A percentile compares a stretch with the other conserved stretches of the same genome.
Conservation (phyloP, 371 early-diverging fungal genomes). For the Rhizopus sp. region DNA sequence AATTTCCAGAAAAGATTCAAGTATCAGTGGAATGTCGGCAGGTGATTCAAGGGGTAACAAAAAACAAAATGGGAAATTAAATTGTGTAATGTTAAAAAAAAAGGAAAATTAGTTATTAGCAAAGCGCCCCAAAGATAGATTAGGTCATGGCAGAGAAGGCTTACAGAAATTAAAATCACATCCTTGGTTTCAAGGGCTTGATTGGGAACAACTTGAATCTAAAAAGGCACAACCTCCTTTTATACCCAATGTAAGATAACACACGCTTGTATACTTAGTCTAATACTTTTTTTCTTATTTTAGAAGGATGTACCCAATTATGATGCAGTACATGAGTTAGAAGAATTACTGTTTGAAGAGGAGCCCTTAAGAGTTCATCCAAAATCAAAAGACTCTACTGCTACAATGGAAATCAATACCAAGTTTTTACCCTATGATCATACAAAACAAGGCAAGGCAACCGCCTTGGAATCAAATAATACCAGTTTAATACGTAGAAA, state of each 20-base stretch:
- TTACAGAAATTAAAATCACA: conserved; percentile 57
- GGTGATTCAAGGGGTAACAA: conserved; percentile 34
- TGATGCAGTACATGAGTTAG: conserved; percentile 93
- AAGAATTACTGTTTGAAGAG: conserved; percentile 90
- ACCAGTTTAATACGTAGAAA: conserved; percentile 10
- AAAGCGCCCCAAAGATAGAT: conserved; percentile 53
- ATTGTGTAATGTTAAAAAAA: not conserved
- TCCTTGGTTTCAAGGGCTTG: conserved; percentile 62
- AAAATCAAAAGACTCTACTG: conserved; percentile 22
- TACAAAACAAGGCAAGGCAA: conserved; percentile 38
- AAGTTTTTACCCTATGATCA: conserved; percentile 64
- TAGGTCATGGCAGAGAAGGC: conserved; percentile 62
- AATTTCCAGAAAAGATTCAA: conserved; percentile 55
- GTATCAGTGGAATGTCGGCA: conserved; percentile 58
- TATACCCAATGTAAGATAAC: conserved; percentile 52
- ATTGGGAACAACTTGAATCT: conserved; percentile 56
- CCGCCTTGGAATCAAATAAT: conserved; percentile 1
- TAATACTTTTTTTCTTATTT: too few species aligned
- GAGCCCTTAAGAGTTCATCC: conserved; percentile 67
- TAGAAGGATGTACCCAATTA: conserved; percentile 74
- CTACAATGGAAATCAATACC: conserved; percentile 51
- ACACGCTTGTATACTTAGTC: too few species aligned
- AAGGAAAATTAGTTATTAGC: conserved; percentile 48
- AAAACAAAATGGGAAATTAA: not conserved
- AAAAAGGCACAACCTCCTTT: conserved; percentile 66